Evolutionary conservation across 768 basidiomycete genomes (phyloP).

Genomic region (Gymnopilus junonius): DNA sequence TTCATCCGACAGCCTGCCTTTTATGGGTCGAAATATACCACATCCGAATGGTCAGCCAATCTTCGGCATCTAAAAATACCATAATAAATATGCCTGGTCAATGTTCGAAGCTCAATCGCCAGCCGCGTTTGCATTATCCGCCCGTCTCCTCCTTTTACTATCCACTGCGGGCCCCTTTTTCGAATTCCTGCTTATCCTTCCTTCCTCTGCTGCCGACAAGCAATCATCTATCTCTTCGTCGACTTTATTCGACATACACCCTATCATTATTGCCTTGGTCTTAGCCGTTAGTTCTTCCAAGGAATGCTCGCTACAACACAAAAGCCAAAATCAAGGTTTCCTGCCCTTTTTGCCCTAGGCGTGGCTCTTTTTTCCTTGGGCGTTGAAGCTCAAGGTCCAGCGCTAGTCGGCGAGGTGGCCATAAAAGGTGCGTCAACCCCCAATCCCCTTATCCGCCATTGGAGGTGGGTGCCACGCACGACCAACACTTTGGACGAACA

Average conservation of each 20-base stretch:
- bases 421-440: constrained; percentile 35
- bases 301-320: neutral
- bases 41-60: neutral
- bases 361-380: constrained; percentile 10
- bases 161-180: neutral
- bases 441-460: too few relatives aligned
- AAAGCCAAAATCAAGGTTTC: neutral
- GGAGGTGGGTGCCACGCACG: too few relatives aligned
- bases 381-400: constrained; percentile 26
- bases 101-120: neutral
- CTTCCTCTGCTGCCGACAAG: neutral
- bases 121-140: neutral
- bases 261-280: neutral
- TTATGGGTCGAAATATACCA: neutral
- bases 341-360: constrained; percentile 19
- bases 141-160: neutral
- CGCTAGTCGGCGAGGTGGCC: constrained; percentile 38
- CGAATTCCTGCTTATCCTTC: neutral
- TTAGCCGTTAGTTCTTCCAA: neutral
- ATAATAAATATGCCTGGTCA: neutral
- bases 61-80: neutral
- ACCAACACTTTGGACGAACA: too few relatives aligned
- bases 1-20: neutral
- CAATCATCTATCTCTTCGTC: neutral
- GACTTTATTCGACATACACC: neutral